Evolutionary conservation across 805 yeast species (phyloP).

Genomic region (Ogataea glucozyma): DNA sequence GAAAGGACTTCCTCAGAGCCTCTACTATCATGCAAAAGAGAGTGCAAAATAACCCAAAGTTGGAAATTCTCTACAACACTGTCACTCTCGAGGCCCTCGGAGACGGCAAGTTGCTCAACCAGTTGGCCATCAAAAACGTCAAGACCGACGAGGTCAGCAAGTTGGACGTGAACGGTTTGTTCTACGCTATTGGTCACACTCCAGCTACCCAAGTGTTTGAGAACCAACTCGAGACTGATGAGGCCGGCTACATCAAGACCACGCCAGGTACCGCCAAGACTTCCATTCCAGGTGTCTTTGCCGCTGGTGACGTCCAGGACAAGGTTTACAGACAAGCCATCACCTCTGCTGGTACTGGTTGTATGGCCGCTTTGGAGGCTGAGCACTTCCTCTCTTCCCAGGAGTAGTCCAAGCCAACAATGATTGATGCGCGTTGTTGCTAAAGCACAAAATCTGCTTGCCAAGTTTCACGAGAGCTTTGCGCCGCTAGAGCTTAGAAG

Average conservation of each 20-base stretch:
- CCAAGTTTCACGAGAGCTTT: no score
- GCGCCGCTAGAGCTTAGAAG: no score
- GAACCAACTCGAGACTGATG: slow-evolving; percentile 81
- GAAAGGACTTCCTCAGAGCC: slow-evolving; percentile 94
- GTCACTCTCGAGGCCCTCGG: slow-evolving; percentile 89
- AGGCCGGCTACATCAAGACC: slow-evolving; percentile 84
- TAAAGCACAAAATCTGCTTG: no score
- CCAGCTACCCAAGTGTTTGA: slow-evolving; percentile 89
- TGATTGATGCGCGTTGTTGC: no score
- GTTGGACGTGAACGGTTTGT: slow-evolving; percentile 82
- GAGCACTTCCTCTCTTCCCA: slow-evolving; percentile 68
- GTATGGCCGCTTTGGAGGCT: slow-evolving; percentile 98
- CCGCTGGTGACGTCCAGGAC: slow-evolving; percentile 99
- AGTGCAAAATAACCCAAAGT: slow-evolving; percentile 77
- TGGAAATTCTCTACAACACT: slow-evolving; percentile 86
- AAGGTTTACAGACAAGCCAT: slow-evolving; percentile 97
- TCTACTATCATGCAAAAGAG: slow-evolving; percentile 97
- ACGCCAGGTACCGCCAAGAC: slow-evolving; percentile 87
- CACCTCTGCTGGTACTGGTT: slow-evolving; percentile 99
- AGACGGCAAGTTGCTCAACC: slow-evolving; percentile 78
- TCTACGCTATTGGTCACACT: slow-evolving; percentile 96
- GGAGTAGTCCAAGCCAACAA: slow-evolving; percentile 43
- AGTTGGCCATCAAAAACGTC: slow-evolving; percentile 67
- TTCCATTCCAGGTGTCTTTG: slow-evolving; percentile 86
- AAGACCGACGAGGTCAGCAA: slow-evolving; percentile 69